These are phyloP conservation scores for Grifola frondosa DNA, from an alignment of 1,284 basidiomycete genomes.

Conservation along the genomic window DNA sequence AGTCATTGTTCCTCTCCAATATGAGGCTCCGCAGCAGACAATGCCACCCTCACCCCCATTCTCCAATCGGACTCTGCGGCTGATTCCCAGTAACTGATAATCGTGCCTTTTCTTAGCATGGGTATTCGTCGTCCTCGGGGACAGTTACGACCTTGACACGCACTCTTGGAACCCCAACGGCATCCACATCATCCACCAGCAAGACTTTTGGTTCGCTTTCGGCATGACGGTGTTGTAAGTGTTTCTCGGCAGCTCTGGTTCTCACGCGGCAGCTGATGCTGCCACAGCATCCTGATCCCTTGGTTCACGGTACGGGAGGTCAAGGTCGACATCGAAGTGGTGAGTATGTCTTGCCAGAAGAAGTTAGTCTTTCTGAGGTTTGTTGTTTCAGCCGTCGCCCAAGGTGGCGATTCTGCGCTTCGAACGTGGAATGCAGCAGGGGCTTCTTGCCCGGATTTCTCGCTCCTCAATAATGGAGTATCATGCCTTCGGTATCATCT, in stretches of 20 bases:
- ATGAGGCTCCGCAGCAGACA: conserved; percentile 6
- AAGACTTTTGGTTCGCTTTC: conserved; percentile 47
- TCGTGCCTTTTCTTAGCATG: conserved; percentile 31
- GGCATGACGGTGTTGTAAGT: conserved; percentile 42
- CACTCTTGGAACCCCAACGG: conserved; percentile 40
- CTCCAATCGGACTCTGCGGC: neutral
- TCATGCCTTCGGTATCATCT: conserved; percentile 70
- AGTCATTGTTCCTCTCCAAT: conserved; percentile 2
- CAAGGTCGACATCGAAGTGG: conserved; percentile 42
- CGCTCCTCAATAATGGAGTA: conserved; percentile 67
- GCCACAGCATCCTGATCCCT: conserved; percentile 39
- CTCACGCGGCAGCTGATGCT: conserved; percentile 3
- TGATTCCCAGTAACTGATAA: conserved; percentile 18
- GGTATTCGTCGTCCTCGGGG: conserved; percentile 45
- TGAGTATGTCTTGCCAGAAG: conserved; percentile 21
- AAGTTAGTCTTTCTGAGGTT: conserved; percentile 7
- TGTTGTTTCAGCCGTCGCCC: conserved; percentile 52
- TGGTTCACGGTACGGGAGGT: conserved; percentile 46
- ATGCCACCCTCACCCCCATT: conserved; percentile 1
- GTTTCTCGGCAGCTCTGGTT: neutral
- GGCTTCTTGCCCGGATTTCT: conserved; percentile 64
- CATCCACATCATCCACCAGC: conserved; percentile 36
- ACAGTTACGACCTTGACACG: conserved; percentile 41
- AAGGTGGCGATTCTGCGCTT: conserved; percentile 68
- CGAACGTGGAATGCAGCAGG: conserved; percentile 72